A percentile compares a stretch with the other conserved stretches of the same genome.
Conservation (phyloP, 208 protist genomes). For the Trypanosoma lewisi region DNA sequence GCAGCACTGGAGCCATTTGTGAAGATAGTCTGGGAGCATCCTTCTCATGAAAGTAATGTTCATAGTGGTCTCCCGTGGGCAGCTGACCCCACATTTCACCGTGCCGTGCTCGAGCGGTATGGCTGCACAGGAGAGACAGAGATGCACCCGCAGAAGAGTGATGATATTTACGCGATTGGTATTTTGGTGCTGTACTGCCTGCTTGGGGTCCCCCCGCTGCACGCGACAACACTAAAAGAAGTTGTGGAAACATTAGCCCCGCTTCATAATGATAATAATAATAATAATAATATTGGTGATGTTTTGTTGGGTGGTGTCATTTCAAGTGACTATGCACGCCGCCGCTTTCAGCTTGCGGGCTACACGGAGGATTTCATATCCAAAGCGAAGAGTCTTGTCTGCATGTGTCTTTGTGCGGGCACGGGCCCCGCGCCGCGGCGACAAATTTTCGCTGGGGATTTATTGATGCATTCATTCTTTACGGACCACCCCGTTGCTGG, state of each 20-base stretch:
- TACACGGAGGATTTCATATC: conserved; percentile 29
- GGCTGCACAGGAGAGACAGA: conserved; percentile 6
- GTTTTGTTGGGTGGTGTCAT: conserved; percentile 14
- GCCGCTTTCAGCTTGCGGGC: conserved; percentile 21
- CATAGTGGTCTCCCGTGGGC: conserved; percentile 11
- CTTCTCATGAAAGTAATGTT: not conserved
- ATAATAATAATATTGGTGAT: not conserved
- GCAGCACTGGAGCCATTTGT: conserved; percentile 26
- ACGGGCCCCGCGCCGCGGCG: not conserved
- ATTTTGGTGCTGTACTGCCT: conserved; percentile 48
- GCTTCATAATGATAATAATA: not conserved
- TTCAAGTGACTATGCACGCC: conserved; percentile 12
- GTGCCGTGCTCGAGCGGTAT: conserved; percentile 14
- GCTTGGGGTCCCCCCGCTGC: conserved; percentile 59
- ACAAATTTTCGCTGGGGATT: conserved; percentile 1
- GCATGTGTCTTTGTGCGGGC: conserved; percentile 17
- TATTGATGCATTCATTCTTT: conserved; percentile 39
- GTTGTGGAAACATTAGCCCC: conserved; percentile 20
- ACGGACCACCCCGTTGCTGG: conserved; percentile 5
- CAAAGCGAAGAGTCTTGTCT: conserved; percentile 20
- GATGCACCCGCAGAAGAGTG: conserved; percentile 21
- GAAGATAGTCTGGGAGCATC: conserved; percentile 9
- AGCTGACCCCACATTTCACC: conserved; percentile 14
- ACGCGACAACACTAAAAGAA: conserved; percentile 36
- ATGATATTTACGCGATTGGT: conserved; percentile 84